phyloP scores from a whole-genome alignment of 2,329 filamentous ascomycete species.

The Waltergamsia citrina region DNA sequence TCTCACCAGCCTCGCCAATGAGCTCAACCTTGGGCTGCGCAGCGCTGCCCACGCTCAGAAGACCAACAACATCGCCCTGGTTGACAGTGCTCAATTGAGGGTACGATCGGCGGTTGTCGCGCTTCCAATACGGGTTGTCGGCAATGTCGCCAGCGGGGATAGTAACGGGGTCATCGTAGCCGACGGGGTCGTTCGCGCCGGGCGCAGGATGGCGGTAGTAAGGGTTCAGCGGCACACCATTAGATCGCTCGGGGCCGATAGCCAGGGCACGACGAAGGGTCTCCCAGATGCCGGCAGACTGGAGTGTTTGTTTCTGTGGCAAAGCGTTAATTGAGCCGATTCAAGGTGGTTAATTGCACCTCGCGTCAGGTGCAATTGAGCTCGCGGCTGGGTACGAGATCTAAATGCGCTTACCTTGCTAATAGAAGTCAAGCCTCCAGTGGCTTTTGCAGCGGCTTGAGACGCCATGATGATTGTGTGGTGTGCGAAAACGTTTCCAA shows the following conservation, averaged over 20 bases:
- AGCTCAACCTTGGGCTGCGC: slow-evolving; percentile 74
- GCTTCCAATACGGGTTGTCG: slow-evolving; percentile 63
- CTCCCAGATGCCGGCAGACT: slow-evolving; percentile 85
- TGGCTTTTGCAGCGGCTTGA: slow-evolving; percentile 48
- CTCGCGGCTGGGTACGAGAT: neutral
- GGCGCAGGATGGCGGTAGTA: slow-evolving; percentile 77
- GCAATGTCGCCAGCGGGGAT: slow-evolving; percentile 41
- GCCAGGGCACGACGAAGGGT: slow-evolving; percentile 67
- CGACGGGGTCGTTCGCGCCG: slow-evolving; percentile 27
- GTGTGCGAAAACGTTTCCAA: too few species aligned
- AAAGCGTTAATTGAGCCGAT: slow-evolving; percentile 10
- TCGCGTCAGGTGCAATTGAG: slow-evolving; percentile 9
- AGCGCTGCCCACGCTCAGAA: slow-evolving; percentile 78
- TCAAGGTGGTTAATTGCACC: too few species aligned
- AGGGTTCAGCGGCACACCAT: slow-evolving; percentile 85
- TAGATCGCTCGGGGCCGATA: slow-evolving; percentile 81
- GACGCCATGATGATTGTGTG: slow-evolving; percentile 44
- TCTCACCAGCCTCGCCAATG: slow-evolving; percentile 49
- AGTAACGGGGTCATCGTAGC: slow-evolving; percentile 40
- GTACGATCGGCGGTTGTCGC: slow-evolving; percentile 76
- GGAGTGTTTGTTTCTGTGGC: slow-evolving; percentile 85
- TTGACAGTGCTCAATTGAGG: slow-evolving; percentile 69
- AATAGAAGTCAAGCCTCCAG: slow-evolving; percentile 44
- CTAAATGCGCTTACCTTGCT: slow-evolving; percentile 39
- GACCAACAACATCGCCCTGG: slow-evolving; percentile 76